phyloP scores from a whole-genome alignment of 176 grass and related monocot genomes.

The Lolium rigidum region DNA sequence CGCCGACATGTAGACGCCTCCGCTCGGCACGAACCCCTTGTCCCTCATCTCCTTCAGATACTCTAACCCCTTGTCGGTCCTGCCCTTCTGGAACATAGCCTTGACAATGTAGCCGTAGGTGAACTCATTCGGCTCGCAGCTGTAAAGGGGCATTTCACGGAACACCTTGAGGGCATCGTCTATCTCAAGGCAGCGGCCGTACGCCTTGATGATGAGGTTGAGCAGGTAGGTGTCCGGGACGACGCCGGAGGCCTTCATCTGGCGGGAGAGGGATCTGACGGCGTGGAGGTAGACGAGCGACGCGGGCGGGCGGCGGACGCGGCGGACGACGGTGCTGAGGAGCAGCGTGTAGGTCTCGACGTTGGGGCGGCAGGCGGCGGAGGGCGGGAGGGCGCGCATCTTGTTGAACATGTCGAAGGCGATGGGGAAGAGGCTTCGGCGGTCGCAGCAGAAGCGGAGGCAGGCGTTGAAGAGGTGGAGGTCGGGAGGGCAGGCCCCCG shows the following conservation, averaged over 20 bases:
- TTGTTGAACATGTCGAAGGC: conserved; percentile 95
- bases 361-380: conserved; percentile 55
- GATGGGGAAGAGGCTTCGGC: conserved; percentile 76
- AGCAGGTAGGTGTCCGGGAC: conserved; percentile 86
- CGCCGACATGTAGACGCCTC: conserved; percentile 71
- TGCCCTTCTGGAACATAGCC: conserved; percentile 85
- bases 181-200: conserved; percentile 67
- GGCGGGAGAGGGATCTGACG: conserved; percentile 68
- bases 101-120: conserved; percentile 85
- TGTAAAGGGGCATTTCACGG: conserved; percentile 80
- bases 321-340: conserved; percentile 64
- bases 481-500: conserved; percentile 73
- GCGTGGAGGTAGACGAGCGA: conserved; percentile 84
- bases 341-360: conserved; percentile 86
- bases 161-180: conserved; percentile 90
- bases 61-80: conserved; percentile 57
- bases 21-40: conserved; percentile 63
- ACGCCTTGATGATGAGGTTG: conserved; percentile 94
- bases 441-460: conserved; percentile 86
- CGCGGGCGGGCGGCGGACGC: conserved; percentile 71
- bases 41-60: conserved; percentile 60
- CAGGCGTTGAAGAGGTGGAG: conserved; percentile 69
- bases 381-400: conserved; percentile 54
- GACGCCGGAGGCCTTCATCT: conserved; percentile 91
- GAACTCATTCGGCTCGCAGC: conserved; percentile 83